Evolutionary conservation across 441 rosid genomes (phyloP).

Genomic region (Dalechampia spathulata): DNA sequence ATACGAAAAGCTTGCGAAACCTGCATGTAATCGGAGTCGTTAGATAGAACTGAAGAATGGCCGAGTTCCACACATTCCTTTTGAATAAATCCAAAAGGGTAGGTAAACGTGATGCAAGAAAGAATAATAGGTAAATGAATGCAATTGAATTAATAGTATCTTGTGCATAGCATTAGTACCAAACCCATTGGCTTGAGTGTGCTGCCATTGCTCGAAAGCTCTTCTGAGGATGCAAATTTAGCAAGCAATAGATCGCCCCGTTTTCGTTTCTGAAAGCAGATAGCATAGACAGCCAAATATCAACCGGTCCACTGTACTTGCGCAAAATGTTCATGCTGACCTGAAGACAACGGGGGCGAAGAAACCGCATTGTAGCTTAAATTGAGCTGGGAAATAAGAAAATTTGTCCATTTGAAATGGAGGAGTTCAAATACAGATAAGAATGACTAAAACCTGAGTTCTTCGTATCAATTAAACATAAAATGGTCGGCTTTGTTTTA

Average conservation of each 20-base stretch:
- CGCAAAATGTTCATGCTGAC: slow-evolving; percentile 59
- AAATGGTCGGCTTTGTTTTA: too few species aligned
- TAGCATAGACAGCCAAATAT: slow-evolving; percentile 55
- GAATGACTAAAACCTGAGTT: too few species aligned
- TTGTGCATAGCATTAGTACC: slow-evolving; percentile 33
- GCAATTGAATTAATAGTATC: background rate
- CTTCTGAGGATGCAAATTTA: slow-evolving; percentile 46
- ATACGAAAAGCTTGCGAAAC: slow-evolving; percentile 78
- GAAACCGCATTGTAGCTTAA: too few species aligned
- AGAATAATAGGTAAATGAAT: background rate
- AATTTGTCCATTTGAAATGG: too few species aligned
- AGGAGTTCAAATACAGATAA: too few species aligned
- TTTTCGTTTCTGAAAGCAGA: slow-evolving; percentile 15
- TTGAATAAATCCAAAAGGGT: too few species aligned
- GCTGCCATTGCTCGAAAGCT: slow-evolving; percentile 69
- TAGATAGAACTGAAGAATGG: background rate
- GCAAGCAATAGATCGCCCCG: slow-evolving; percentile 25
- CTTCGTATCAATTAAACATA: too few species aligned
- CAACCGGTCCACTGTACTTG: slow-evolving; percentile 72
- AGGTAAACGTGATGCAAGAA: too few species aligned
- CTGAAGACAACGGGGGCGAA: too few species aligned
- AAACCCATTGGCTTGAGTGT: slow-evolving; percentile 81
- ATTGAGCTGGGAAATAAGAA: too few species aligned
- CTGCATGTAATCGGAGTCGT: slow-evolving; percentile 26
- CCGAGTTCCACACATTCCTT: too few species aligned